These are phyloP conservation scores for Sphenostylis stenocarpa DNA, from an alignment of 306 rosid species.

Conservation along the genomic window DNA sequence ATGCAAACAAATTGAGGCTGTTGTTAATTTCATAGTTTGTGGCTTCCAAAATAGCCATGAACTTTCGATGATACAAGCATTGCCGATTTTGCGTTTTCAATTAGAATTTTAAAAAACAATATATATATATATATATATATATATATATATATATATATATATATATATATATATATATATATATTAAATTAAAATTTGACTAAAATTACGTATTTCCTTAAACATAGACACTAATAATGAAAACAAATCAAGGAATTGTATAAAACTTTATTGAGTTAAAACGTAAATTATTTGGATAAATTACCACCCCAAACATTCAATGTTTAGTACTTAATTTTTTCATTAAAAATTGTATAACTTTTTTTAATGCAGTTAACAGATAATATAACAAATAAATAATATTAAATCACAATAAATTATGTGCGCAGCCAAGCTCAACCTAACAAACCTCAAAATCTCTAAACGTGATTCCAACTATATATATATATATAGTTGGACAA, in stretches of 20 bases:
- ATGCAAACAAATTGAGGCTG: conserved; percentile 37
- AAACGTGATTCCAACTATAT: background rate
- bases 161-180: too few relatives aligned
- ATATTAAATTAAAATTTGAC: too few relatives aligned
- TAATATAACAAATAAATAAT: too few relatives aligned
- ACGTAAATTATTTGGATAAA: background rate
- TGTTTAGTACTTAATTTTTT: background rate
- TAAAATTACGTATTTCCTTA: too few relatives aligned
- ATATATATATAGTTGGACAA: background rate
- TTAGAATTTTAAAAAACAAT: too few relatives aligned
- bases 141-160: too few relatives aligned
- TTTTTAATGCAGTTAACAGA: background rate
- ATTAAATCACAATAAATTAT: background rate
- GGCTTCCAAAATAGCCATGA: conserved; percentile 59
- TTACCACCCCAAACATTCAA: background rate
- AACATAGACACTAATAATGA: too few relatives aligned
- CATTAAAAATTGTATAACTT: too few relatives aligned
- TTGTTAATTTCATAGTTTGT: conserved; percentile 35
- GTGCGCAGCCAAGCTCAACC: background rate
- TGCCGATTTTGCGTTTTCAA: conserved; percentile 28
- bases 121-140: too few relatives aligned
- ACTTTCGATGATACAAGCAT: conserved; percentile 26
- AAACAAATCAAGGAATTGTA: too few relatives aligned
- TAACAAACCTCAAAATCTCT: background rate
- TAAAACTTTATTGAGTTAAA: too few relatives aligned